Evolutionary conservation across 768 basidiomycete species (phyloP).

Genomic region (Boletellus ananas): DNA sequence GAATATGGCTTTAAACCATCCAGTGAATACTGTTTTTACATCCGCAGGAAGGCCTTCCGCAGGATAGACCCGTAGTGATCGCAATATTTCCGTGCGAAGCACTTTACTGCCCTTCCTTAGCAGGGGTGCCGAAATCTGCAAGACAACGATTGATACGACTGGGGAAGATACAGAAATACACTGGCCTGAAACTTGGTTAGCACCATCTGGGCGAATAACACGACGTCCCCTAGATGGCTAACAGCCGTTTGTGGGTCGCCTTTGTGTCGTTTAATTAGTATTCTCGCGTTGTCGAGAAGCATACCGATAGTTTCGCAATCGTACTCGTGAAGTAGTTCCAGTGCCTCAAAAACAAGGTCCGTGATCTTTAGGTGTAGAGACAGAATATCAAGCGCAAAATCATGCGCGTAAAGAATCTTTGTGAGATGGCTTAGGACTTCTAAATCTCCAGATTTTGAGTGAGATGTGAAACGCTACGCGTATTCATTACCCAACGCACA

Average conservation of each 20-base stretch:
- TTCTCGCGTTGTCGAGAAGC: slow-evolving; percentile 22
- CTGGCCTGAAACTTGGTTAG: slow-evolving; percentile 63
- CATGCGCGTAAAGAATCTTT: slow-evolving; percentile 56
- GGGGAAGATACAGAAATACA: slow-evolving; percentile 1
- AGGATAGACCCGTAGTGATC: slow-evolving; percentile 43
- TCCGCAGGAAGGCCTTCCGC: slow-evolving; percentile 40
- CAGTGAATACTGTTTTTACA: slow-evolving; percentile 42
- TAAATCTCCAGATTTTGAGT: slow-evolving; percentile 53
- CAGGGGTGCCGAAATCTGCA: slow-evolving; percentile 47
- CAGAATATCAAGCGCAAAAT: slow-evolving; percentile 61
- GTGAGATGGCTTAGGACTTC: slow-evolving; percentile 71
- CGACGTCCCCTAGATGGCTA: slow-evolving; percentile 73
- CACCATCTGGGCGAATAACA: slow-evolving; percentile 66
- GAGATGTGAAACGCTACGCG: slow-evolving; percentile 54
- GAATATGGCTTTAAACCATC: slow-evolving; percentile 78
- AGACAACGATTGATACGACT: background rate
- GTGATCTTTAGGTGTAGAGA: slow-evolving; percentile 63
- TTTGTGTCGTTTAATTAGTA: slow-evolving; percentile 24
- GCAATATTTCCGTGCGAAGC: slow-evolving; percentile 49
- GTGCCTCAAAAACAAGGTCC: slow-evolving; percentile 58
- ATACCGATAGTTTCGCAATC: slow-evolving; percentile 79
- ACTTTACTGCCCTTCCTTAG: slow-evolving; percentile 46
- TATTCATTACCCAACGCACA: background rate
- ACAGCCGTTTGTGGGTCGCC: slow-evolving; percentile 84
- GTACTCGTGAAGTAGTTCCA: slow-evolving; percentile 64